A percentile compares a stretch with the other conserved stretches of the same genome.
phyloP scores from a whole-genome alignment of 306 rosid species.

The Begonia masoniana region DNA sequence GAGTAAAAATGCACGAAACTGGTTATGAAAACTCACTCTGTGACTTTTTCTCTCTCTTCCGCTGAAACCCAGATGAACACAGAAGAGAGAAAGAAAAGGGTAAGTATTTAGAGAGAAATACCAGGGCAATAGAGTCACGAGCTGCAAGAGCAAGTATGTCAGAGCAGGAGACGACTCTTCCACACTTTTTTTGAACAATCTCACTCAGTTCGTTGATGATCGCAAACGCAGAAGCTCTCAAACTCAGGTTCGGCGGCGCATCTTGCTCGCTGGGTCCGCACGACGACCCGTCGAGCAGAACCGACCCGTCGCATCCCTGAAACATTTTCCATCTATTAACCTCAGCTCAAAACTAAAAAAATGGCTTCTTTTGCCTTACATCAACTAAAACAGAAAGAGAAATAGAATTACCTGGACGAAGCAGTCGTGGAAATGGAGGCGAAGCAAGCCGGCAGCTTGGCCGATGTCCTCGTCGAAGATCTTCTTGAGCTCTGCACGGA shows the following conservation, averaged over 20 bases:
- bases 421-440: no score
- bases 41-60: no score
- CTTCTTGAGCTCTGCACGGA: no score
- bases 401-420: no score
- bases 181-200: slow-evolving; percentile 25
- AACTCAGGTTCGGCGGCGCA: slow-evolving; percentile 40
- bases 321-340: no score
- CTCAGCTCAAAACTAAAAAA: no score
- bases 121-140: slow-evolving; percentile 42
- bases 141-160: slow-evolving; percentile 56
- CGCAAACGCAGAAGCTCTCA: slow-evolving; percentile 35
- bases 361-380: no score
- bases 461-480: no score
- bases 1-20: neutral
- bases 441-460: no score
- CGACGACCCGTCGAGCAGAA: slow-evolving; percentile 35
- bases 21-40: no score
- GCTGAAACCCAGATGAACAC: no score
- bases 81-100: neutral
- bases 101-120: slow-evolving; percentile 2
- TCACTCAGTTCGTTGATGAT: slow-evolving; percentile 37
- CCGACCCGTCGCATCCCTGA: slow-evolving; percentile 72
- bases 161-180: slow-evolving; percentile 50
- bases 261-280: slow-evolving; percentile 28
- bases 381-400: no score